Conservation (phyloP, 2,329 filamentous ascomycete species). For the Fusarium sp. region DNA sequence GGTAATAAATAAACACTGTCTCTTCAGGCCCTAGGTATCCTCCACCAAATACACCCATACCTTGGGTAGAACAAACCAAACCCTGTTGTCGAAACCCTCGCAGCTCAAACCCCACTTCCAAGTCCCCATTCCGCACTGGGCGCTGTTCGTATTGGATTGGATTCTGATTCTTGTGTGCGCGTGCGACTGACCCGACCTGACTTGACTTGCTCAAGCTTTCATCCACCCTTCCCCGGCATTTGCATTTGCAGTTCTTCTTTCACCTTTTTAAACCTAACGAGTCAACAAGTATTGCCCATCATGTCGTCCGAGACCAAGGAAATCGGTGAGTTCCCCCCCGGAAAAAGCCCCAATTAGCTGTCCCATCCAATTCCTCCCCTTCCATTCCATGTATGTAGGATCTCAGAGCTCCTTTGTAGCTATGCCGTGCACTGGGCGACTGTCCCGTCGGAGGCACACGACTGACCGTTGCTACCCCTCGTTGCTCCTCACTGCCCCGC, state of each 20-base stretch:
- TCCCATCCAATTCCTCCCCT: background rate
- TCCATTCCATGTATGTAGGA: background rate
- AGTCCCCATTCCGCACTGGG: slow-evolving; percentile 28
- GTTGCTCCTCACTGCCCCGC: slow-evolving; percentile 35
- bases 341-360: background rate
- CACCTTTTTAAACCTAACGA: slow-evolving; percentile 27
- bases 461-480: slow-evolving; percentile 37
- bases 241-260: slow-evolving; percentile 34
- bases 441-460: background rate
- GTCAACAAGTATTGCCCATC: slow-evolving; percentile 44
- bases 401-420: slow-evolving; percentile 3
- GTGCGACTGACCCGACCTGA: slow-evolving; percentile 36
- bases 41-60: background rate
- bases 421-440: slow-evolving; percentile 4
- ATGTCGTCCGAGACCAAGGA: slow-evolving; percentile 58
- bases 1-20: background rate
- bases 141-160: slow-evolving; percentile 11
- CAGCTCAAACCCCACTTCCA: slow-evolving; percentile 36
- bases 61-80: slow-evolving; percentile 2
- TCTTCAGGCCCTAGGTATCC: background rate
- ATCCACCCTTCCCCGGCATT: slow-evolving; percentile 32
- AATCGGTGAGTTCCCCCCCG: slow-evolving; percentile 48
- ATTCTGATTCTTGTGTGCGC: slow-evolving; percentile 18
- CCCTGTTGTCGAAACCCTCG: slow-evolving; percentile 38
- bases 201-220: slow-evolving; percentile 36